phyloP scores from a whole-genome alignment of 371 early-diverging fungal genomes.

The Mucor ambiguus region DNA sequence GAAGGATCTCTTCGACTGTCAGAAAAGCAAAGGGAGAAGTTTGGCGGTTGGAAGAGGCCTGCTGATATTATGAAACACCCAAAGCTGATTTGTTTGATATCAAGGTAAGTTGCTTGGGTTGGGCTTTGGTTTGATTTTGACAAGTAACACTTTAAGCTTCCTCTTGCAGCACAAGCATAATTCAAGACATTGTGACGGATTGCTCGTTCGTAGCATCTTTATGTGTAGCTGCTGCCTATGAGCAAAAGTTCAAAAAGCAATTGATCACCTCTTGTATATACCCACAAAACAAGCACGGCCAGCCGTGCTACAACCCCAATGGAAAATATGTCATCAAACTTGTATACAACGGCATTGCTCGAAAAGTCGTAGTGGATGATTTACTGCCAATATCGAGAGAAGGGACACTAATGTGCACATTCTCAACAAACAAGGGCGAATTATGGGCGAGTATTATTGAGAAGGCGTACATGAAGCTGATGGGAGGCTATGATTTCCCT shows the following conservation, averaged over 20 bases:
- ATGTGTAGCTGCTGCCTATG: conserved; percentile 86
- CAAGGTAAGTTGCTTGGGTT: conserved; percentile 54
- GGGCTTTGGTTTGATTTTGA: not conserved
- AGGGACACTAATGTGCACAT: conserved; percentile 83
- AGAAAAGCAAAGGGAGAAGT: conserved; percentile 68
- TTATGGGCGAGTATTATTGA: conserved; percentile 90
- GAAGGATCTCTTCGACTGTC: conserved; percentile 82
- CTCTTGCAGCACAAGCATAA: conserved; percentile 46
- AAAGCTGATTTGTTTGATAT: conserved; percentile 64
- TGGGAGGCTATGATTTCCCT: conserved; percentile 94
- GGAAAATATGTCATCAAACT: conserved; percentile 89
- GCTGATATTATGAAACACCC: conserved; percentile 71
- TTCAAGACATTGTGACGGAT: conserved; percentile 89
- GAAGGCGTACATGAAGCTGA: conserved; percentile 93
- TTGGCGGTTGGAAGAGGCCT: conserved; percentile 85
- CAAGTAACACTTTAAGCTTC: not conserved
- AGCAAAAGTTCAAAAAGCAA: conserved; percentile 72
- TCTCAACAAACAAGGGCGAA: conserved; percentile 75
- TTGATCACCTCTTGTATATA: conserved; percentile 86
- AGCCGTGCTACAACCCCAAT: conserved; percentile 81
- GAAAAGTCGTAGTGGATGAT: conserved; percentile 93
- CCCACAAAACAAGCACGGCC: conserved; percentile 76
- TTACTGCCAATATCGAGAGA: conserved; percentile 77
- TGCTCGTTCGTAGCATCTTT: conserved; percentile 94
- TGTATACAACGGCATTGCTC: conserved; percentile 82